Evolutionary conservation across 2,329 filamentous ascomycete species (phyloP), one percentile per base, ranked within the genome.

Genomic region (Delphinella strobiligena): DNA sequence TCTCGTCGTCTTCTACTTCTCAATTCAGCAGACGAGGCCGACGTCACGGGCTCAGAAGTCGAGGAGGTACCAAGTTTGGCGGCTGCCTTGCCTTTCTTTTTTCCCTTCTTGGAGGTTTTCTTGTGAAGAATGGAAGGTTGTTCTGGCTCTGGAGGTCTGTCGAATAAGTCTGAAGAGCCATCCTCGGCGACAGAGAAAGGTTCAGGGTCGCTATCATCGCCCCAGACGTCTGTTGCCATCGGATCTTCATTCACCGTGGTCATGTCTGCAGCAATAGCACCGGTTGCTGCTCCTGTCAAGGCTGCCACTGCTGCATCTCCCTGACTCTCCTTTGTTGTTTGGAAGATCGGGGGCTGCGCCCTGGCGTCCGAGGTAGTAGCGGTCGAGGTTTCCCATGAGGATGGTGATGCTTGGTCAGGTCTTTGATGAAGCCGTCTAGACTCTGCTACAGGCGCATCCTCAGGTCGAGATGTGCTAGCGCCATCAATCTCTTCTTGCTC

Each of bases 71-170:
- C 52, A 19, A 49, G 44, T 37, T 54, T 56, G n/a, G n/a, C 2
- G 47, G 49, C 3, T 17, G n/a, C 19, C 42, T 46, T 11, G 29
- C 34, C 16, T 56, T 56, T 42, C 45, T 60, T 58, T 46, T 55
- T 56, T 12, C 36, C 43, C 40, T 55, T 59, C 45, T 59, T 55
- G 2, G 37, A 32, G 16, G 30, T 8, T 8, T 16, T n/a, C 5
- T n/a, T 16, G 30, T n/a, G 30, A n/a, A 5, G 5, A 32, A 14
- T 5, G 30, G 10, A n/a, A n/a, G n/a, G n/a, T n/a, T n/a, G n/a
- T n/a, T n/a, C n/a, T n/a, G n/a, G n/a, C n/a, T n/a, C n/a, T n/a
- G n/a, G n/a, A n/a, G 15, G 11, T 36, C 27, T 8, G 38, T 4
- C 24, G 24, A 19, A n/a, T 35, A 2, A 10, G 15, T 11, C 19